Conservation (phyloP, 176 grass and related monocot genomes). For the Triticum turgidum region DNA sequence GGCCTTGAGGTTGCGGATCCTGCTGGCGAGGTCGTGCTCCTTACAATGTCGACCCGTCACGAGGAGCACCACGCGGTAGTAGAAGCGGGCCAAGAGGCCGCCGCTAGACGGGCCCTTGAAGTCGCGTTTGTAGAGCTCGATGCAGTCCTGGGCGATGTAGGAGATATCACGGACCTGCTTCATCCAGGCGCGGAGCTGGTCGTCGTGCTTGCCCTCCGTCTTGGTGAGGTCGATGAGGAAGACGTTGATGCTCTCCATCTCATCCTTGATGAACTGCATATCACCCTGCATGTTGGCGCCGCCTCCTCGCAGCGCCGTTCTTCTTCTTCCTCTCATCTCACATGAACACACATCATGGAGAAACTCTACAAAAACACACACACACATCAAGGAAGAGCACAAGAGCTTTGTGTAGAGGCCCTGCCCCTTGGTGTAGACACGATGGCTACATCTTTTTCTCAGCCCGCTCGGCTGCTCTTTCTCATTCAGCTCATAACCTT, state of each 20-base stretch:
- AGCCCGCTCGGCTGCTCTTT: no score
- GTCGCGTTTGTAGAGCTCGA: background rate
- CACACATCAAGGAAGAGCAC: no score
- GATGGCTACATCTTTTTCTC: no score
- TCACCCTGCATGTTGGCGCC: background rate
- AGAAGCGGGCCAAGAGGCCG: background rate
- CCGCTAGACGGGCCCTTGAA: accelerated
- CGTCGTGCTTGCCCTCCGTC: slow-evolving; percentile 7
- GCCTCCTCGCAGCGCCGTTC: no score
- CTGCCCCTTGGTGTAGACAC: no score
- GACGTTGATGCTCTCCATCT: slow-evolving; percentile 8
- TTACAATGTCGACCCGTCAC: no score
- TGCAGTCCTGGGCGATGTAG: slow-evolving; percentile 28
- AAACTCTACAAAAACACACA: no score
- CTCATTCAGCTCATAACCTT: no score
- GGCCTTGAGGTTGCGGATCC: slow-evolving; percentile 24
- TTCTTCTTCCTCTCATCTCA: no score
- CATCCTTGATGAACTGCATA: slow-evolving; percentile 7
- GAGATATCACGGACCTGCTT: slow-evolving; percentile 35
- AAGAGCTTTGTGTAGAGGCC: no score
- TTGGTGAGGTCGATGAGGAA: background rate
- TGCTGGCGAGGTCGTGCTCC: background rate
- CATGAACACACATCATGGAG: no score
- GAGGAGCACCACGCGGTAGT: accelerated
- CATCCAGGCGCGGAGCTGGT: slow-evolving; percentile 46